Percentiles rank a stretch among this genome's conserved stretches.
Evolutionary conservation across 2,329 filamentous ascomycete species (phyloP).

Genomic region (Monosporascus sp.): DNA sequence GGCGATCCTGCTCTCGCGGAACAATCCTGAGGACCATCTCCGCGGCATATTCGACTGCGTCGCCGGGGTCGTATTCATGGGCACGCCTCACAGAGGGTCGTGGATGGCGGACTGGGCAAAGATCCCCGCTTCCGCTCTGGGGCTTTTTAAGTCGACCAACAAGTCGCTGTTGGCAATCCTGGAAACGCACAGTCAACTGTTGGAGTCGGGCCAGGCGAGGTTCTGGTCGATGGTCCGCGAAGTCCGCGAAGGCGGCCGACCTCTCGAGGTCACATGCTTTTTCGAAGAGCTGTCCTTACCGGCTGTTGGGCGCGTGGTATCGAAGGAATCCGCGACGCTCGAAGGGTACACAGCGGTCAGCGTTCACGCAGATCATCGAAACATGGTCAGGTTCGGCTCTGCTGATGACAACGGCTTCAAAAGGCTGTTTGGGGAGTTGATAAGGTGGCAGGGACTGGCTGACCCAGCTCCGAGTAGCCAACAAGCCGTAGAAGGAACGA

Average conservation of each 20-base stretch:
- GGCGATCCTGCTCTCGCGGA: slow-evolving; percentile 24
- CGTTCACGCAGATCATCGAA: slow-evolving; percentile 27
- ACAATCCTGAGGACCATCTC: slow-evolving; percentile 25
- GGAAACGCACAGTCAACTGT: not conserved
- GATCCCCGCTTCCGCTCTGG: slow-evolving; percentile 23
- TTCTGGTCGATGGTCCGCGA: slow-evolving; percentile 21
- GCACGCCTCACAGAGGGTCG: slow-evolving; percentile 32
- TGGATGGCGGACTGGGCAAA: slow-evolving; percentile 30
- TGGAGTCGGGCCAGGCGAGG: not conserved
- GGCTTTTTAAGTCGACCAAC: slow-evolving; percentile 27
- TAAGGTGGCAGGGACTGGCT: slow-evolving; percentile 3
- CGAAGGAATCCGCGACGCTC: slow-evolving; percentile 26
- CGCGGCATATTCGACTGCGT: slow-evolving; percentile 20
- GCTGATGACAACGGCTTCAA: slow-evolving; percentile 24
- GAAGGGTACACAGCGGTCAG: slow-evolving; percentile 20
- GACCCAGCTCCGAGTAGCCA: not conserved
- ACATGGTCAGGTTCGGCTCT: slow-evolving; percentile 29
- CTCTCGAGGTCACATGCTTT: slow-evolving; percentile 28
- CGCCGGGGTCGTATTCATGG: slow-evolving; percentile 31
- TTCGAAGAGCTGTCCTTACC: slow-evolving; percentile 29
- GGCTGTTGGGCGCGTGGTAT: slow-evolving; percentile 18
- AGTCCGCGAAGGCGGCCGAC: slow-evolving; percentile 5
- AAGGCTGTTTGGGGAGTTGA: slow-evolving; percentile 18
- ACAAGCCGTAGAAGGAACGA: not conserved
- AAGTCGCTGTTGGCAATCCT: slow-evolving; percentile 20